Evolutionary conservation across 176 grass and related monocot genomes (phyloP).

Genomic region (Zea luxurians): DNA sequence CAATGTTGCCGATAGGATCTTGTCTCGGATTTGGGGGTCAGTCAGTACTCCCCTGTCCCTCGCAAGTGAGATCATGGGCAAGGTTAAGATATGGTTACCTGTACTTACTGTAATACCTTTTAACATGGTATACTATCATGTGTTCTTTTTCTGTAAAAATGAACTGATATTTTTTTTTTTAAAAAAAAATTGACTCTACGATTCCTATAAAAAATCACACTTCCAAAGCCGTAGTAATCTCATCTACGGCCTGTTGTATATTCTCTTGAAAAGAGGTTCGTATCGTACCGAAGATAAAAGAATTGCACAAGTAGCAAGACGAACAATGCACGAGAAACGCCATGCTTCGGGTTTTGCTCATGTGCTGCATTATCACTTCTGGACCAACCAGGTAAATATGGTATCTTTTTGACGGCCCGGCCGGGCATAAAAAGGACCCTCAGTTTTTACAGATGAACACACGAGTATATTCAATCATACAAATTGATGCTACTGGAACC

Average conservation of each 20-base stretch:
- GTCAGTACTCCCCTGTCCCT: background rate
- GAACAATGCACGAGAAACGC: background rate
- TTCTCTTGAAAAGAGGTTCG: too few species aligned
- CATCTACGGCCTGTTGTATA: too few species aligned
- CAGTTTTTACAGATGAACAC: background rate
- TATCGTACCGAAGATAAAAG: too few species aligned
- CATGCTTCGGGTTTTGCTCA: background rate
- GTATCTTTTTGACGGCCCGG: background rate
- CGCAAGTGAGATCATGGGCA: background rate
- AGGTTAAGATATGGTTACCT: background rate
- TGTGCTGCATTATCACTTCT: background rate
- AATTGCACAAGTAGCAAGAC: background rate
- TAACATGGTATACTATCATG: background rate
- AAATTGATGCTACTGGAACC: background rate
- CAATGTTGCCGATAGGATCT: background rate
- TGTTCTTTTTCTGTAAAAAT: background rate
- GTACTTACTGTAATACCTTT: background rate
- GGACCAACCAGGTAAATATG: background rate
- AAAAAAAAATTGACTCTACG: background rate
- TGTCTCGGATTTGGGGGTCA: slow-evolving; percentile 5
- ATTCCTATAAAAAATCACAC: too few species aligned
- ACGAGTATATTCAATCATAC: background rate
- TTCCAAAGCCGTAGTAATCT: too few species aligned
- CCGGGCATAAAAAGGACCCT: background rate
- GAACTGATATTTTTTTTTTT: background rate